Conservation (phyloP, 176 grass and related monocot species). For the Avena atlantica region DNA sequence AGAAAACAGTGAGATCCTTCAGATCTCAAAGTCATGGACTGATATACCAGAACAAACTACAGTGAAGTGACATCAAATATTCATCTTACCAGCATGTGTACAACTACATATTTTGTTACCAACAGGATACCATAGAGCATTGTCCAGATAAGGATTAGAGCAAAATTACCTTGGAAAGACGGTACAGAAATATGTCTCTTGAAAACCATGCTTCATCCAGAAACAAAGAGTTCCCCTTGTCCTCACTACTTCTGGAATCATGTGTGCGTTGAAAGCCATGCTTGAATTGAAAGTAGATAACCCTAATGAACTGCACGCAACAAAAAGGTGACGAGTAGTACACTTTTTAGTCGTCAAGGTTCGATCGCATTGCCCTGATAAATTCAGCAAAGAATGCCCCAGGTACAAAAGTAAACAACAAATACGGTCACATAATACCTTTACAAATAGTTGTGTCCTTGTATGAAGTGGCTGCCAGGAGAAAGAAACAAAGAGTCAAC, state of each 20-base stretch:
- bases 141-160: conserved; percentile 35
- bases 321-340: background rate
- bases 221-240: conserved; percentile 56
- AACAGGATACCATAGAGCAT: background rate
- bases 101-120: background rate
- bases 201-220: conserved; percentile 91
- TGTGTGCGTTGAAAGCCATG: conserved; percentile 69
- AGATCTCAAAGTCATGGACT: background rate
- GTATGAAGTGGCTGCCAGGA: conserved; percentile 81
- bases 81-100: background rate
- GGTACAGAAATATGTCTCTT: conserved; percentile 80
- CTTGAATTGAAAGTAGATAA: conserved; percentile 79
- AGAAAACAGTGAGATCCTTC: background rate
- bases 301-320: conserved; percentile 77
- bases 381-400: conserved; percentile 33
- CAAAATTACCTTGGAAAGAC: conserved; percentile 85
- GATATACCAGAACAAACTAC: background rate
- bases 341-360: background rate
- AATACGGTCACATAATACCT: conserved; percentile 58
- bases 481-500: conserved; percentile 32
- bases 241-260: conserved; percentile 37
- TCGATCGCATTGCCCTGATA: background rate
- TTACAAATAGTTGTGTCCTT: conserved; percentile 77
- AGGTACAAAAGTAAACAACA: conserved; percentile 1
- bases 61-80: conserved; percentile 9